A percentile compares a stretch with the other conserved stretches of the same genome.
phyloP scores from a whole-genome alignment of 2,329 filamentous ascomycete species.

The Xylaria sp. region DNA sequence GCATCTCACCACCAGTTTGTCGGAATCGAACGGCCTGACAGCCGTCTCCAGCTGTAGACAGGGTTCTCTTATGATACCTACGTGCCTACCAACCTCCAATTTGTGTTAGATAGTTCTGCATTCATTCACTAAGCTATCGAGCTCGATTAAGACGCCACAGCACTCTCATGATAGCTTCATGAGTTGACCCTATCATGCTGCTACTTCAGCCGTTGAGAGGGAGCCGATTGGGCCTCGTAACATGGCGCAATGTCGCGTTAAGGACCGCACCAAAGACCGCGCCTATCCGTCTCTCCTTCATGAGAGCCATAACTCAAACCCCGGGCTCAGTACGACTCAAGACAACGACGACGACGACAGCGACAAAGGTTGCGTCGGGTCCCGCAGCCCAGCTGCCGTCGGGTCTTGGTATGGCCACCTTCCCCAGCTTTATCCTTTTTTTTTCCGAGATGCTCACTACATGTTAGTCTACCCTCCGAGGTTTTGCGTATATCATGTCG shows the following conservation, averaged over 20 bases:
- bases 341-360: constrained; percentile 32
- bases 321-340: constrained; percentile 35
- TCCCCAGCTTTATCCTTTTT: neutral
- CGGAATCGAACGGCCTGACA: too few relatives aligned
- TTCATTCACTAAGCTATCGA: neutral
- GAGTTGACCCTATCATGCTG: constrained; percentile 36
- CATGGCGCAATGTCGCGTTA: constrained; percentile 9
- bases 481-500: constrained; percentile 80
- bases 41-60: too few relatives aligned
- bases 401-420: neutral
- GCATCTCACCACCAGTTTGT: too few relatives aligned
- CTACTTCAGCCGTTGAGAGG: constrained; percentile 37
- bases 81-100: too few relatives aligned
- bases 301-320: neutral
- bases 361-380: constrained; percentile 14
- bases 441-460: neutral
- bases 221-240: constrained; percentile 30
- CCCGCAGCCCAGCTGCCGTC: neutral
- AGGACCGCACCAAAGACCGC: neutral
- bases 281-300: constrained; percentile 2
- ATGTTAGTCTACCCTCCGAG: constrained; percentile 63
- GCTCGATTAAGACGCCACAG: neutral
- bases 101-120: too few relatives aligned
- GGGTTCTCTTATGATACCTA: too few relatives aligned
- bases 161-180: neutral